phyloP scores from a whole-genome alignment of 345 rosid genomes.

The Iberis pinnata region DNA sequence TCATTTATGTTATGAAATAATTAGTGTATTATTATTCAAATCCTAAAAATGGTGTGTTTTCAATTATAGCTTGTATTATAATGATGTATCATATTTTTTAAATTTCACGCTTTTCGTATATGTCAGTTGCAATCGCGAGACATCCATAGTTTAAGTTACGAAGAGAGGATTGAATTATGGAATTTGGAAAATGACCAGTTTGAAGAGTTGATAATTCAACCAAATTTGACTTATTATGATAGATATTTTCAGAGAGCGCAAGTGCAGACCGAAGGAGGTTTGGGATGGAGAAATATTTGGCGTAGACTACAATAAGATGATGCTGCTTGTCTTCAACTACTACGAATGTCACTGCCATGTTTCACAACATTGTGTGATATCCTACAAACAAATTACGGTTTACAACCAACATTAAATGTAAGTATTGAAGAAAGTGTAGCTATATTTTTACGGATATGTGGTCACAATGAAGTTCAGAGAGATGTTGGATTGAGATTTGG shows the following conservation, averaged over 20 bases:
- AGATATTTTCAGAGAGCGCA: no score
- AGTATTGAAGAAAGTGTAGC: no score
- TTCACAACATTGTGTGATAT: background rate
- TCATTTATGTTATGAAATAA: background rate
- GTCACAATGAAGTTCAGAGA: background rate
- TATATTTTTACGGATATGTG: background rate
- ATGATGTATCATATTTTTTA: no score
- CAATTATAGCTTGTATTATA: background rate
- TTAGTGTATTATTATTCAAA: no score
- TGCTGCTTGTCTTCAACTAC: background rate
- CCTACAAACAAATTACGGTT: background rate
- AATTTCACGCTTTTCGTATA: background rate
- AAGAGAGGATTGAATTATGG: background rate
- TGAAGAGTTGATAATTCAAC: background rate
- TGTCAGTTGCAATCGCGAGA: background rate
- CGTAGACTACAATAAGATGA: background rate
- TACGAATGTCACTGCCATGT: background rate
- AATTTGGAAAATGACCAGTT: background rate
- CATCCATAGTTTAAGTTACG: background rate
- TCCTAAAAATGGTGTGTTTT: no score
- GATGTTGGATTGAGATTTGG: background rate
- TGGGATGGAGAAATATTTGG: no score
- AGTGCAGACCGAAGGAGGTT: background rate
- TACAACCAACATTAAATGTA: background rate
- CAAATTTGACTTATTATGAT: background rate